Base-by-base conservation (phyloP, 345 rosid genomes). In the Cardiospermum halicacabum region DNA sequence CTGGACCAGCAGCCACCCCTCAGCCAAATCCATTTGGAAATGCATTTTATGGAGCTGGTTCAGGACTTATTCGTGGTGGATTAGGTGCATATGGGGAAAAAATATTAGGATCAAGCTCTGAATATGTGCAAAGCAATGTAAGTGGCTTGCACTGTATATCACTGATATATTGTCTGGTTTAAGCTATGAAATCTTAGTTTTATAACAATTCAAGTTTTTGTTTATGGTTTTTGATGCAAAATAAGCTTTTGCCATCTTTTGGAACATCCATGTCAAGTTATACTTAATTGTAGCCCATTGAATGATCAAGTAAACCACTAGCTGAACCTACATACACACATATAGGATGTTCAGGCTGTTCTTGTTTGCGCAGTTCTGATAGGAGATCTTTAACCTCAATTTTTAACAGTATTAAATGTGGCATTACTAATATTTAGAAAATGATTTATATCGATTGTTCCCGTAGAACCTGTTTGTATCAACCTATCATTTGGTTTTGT, bases 91-190 rank as follows among this genome's bases (percentile, higher is more conserved):
- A 91, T 62, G 96, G 97, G 22, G 99, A 82, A 79, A 91, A 82
- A 71, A 81, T 91, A 58, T 74, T 94, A 13, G 97, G 99, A 15
- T 87, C 97, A 5, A 91, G 97, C 69, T 89, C 97, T 45, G 99
- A 94, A 73, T 94, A 91, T 59, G 97, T 94, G 70, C 98, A 93
- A 81, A 91, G 99, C 77, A 94, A 94, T 77, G 99, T 94, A 77
- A 89, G 98, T 69, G 11, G 67, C 69, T 53, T 57, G 54, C 61
- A 42, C 26, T 45, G 63, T 18, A 19, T 63, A 15, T 55, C 18
- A 36, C 59, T 58, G 6, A 42, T 18, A 16, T n/a, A 15, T 12
- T 26, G 18, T 70, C 13, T 71, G 56, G 30, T 56, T 50, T 36
- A 62, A 39, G 47, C 25, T 53, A 43, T 53, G 34, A 28, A 26